Base-by-base conservation (phyloP, 345 rosid species). In the Noccaea caerulescens region DNA sequence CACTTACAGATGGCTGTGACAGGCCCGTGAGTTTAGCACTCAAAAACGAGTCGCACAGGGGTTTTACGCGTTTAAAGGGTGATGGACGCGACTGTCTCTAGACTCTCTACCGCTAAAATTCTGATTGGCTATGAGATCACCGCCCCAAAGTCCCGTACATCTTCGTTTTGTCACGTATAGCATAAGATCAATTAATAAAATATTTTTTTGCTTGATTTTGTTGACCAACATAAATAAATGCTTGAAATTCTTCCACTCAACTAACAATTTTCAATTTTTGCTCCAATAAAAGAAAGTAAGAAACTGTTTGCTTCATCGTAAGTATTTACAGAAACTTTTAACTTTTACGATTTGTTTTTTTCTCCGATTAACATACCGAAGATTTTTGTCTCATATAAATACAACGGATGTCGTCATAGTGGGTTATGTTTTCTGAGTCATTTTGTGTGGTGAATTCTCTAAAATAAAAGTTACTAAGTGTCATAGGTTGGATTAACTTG, bases 81-180 rank as follows among this genome's bases (percentile, higher is more conserved):
- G 58, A 62, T n/a, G 36, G 32, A 32, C 36, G 58, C 12, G 66
- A 58, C 23, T 43, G n/a, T 32, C 8, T 39, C n/a, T n/a, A n/a
- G n/a, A n/a, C n/a, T n/a, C n/a, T n/a, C 41, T 14, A 39, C 44
- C 38, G 34, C 52, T 59, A 8, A 7, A 0, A 36, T 63, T 72
- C 10, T 45, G 39, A 64, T 65, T 57, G 77, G 59, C 9, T 65
- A 4, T 36, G 14, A 10, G 12, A 72, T 11, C 77, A 73, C 77
- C 77, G 77, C 37, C 71, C 50, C 36, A 16, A 58, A 66, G 23
- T 58, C 54, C n/a, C 67, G 13, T 58, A 44, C 77, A 13, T n/a
- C 47, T 66, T 53, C 77, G 72, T 66, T 73, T 66, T 66, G 77
- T 59, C 77, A 58, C 77, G 66, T 64, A 72, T 56, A 3, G 2